Evolutionary conservation across 2,329 filamentous ascomycete species (phyloP).

Genomic region (Botryotinia calthae): DNA sequence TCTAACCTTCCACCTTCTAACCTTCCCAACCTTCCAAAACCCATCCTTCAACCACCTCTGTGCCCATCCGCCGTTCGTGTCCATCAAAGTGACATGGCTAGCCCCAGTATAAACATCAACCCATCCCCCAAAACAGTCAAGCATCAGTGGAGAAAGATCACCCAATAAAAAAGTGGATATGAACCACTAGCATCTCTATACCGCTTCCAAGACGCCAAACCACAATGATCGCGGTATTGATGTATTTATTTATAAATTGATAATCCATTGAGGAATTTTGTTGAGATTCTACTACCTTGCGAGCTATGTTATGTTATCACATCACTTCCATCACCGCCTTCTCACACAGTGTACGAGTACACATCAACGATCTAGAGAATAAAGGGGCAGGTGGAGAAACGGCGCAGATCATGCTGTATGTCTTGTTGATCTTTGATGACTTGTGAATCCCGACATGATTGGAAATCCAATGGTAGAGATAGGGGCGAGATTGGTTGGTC

Average conservation of each 20-base stretch:
- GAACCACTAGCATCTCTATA: background rate
- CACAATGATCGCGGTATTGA: background rate
- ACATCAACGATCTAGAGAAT: background rate
- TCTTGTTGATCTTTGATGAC: background rate
- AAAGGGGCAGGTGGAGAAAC: background rate
- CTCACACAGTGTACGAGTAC: background rate
- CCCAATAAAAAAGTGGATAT: background rate
- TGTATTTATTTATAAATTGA: background rate
- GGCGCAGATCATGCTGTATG: background rate
- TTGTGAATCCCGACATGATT: background rate
- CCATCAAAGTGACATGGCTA: background rate
- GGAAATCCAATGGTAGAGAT: background rate
- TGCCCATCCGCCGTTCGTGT: background rate
- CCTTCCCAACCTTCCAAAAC: background rate
- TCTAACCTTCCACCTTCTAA: background rate
- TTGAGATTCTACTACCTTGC: background rate
- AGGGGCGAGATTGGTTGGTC: background rate
- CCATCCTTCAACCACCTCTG: background rate
- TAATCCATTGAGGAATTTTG: background rate
- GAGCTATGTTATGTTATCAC: background rate
- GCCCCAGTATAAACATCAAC: background rate
- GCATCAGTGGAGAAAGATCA: background rate
- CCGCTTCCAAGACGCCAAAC: background rate
- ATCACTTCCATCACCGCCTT: background rate
- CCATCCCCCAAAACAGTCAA: background rate